These are phyloP conservation scores for Acanthochlamys bracteata DNA, from an alignment of 106 monocot species.

Conservation along the genomic window DNA sequence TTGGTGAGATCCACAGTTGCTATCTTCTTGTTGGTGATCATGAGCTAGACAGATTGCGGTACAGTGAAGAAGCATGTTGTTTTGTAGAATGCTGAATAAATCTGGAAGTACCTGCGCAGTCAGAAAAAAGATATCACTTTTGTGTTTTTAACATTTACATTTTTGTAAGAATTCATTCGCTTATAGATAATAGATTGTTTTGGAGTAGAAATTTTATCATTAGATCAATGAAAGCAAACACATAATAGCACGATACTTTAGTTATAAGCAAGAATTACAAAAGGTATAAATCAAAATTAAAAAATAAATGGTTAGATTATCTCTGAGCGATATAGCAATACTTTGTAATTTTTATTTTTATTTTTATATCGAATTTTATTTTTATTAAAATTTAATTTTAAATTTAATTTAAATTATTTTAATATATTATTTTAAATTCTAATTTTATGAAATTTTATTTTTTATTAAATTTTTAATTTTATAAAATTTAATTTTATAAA, in stretches of 20 bases:
- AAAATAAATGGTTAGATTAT: no score
- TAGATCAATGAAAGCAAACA: not conserved
- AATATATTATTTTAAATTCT: no score
- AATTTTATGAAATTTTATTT: no score
- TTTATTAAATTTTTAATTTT: no score
- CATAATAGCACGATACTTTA: not conserved
- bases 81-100: not conserved
- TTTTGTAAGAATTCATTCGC: not conserved
- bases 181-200: not conserved
- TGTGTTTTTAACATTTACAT: not conserved
- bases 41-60: constrained; percentile 1
- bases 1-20: constrained; percentile 16
- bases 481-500: no score
- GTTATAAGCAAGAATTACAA: not conserved
- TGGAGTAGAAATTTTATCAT: not conserved
- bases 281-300: no score
- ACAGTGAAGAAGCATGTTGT: not conserved
- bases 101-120: not conserved
- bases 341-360: no score
- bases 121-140: not conserved
- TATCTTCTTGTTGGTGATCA: constrained; percentile 7
- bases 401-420: no score
- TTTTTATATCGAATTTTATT: no score
- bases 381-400: no score
- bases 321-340: no score